Evolutionary conservation across 2,329 filamentous ascomycete species (phyloP), one percentile per base, ranked within the genome.

Genomic region (Aspergillus sojae): DNA sequence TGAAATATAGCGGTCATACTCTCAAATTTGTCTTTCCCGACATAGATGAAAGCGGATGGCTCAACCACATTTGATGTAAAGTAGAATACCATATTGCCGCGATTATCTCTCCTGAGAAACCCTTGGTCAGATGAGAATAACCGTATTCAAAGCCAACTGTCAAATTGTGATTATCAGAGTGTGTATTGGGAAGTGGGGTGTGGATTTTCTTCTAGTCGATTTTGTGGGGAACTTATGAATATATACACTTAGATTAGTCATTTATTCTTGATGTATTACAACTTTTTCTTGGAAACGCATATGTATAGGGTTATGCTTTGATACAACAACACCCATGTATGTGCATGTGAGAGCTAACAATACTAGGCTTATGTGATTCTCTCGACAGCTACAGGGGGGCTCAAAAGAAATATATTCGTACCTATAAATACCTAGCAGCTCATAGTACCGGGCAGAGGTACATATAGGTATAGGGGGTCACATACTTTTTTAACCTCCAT

Each of bases 11-110:
- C 41, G 52, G 57, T 70, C 89, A 75, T 84, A 97, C 95, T 99
- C 84, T 99, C 95, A 72, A 95, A 94, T 82, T 99, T 99, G 84
- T 99, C 95, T 80, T 98, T 99, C 79, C 95, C 95, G 64, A 97
- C 93, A 77, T 99, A 99, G 74, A 99, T 89, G 76, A 90, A 94
- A 48, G 93, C 94, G 36, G 93, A 77, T 2, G 95, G 94, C 14
- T 89, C 85, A 45, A 96, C 92, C 48, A 89, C 88, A 65, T 87
- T 94, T 30, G 94, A 98, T 1, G 89, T 95, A 78, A 95, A 98
- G 79, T 98, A 98, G 82, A 91, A 97, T 54, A 99, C 95, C 95
- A 99, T 71, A 36, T 41, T 68, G 58, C 16, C n/a, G 23, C 14
- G 26, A 54, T 54, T 50, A 28, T 50, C 23, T 50, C 26, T 28